Conservation (phyloP, 352 stramenopile species). For the Pythium apleroticum region DNA sequence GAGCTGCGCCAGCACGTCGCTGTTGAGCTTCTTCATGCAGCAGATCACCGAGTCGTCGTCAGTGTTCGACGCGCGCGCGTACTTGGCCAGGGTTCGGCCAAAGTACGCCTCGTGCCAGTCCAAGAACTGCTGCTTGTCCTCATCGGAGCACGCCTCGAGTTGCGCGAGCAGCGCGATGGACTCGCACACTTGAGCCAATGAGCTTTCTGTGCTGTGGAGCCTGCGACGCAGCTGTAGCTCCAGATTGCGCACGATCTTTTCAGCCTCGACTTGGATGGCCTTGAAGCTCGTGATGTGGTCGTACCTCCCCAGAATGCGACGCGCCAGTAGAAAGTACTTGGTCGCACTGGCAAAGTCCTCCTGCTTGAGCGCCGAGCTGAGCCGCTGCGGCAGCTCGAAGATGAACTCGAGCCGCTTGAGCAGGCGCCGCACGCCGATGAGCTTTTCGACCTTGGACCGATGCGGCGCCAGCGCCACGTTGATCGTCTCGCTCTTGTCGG, state of each 20-base stretch:
- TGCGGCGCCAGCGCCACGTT: slow-evolving; percentile 86
- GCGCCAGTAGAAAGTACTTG: slow-evolving; percentile 85
- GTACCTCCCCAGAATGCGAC: slow-evolving; percentile 84
- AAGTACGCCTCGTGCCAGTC: slow-evolving; percentile 83
- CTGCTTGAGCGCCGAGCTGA: slow-evolving; percentile 83
- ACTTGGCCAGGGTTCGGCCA: slow-evolving; percentile 45
- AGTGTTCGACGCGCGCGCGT: slow-evolving; percentile 34
- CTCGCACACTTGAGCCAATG: slow-evolving; percentile 69
- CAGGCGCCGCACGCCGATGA: slow-evolving; percentile 94
- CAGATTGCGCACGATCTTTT: slow-evolving; percentile 84
- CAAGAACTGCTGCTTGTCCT: slow-evolving; percentile 83
- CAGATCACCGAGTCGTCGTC: slow-evolving; percentile 44
- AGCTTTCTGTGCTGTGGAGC: slow-evolving; percentile 43
- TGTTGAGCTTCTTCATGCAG: slow-evolving; percentile 60
- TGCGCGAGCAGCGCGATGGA: slow-evolving; percentile 61
- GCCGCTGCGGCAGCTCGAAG: slow-evolving; percentile 93
- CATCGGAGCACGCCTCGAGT: slow-evolving; percentile 63
- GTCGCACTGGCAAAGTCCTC: slow-evolving; percentile 87
- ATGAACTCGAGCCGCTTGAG: slow-evolving; percentile 97
- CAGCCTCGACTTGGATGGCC: slow-evolving; percentile 85
- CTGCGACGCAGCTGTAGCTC: slow-evolving; percentile 57
- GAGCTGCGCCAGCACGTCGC: slow-evolving; percentile 50
- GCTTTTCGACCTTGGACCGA: slow-evolving; percentile 94
- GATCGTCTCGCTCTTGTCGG: slow-evolving; percentile 79
- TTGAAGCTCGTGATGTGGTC: slow-evolving; percentile 90